These are phyloP conservation scores for Neurospora tetrasperma DNA, from an alignment of 495 filamentous ascomycete species.

Conservation along the genomic window DNA sequence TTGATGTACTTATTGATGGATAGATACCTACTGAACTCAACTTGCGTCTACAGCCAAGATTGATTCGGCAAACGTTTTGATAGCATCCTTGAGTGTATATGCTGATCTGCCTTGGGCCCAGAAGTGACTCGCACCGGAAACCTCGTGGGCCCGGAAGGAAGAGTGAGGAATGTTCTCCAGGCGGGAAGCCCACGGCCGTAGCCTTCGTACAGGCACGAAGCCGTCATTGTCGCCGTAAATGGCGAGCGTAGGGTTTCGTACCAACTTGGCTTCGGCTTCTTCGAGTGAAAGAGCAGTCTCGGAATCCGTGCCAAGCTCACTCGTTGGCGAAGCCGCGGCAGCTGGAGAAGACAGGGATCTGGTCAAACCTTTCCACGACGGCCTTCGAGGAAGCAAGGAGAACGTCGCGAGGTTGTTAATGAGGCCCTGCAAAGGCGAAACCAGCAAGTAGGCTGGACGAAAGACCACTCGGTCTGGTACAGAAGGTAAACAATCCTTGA, in stretches of 20 bases:
- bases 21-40: background rate
- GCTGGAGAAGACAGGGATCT: background rate
- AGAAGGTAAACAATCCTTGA: slow-evolving; percentile 13
- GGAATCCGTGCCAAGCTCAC: background rate
- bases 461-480: slow-evolving; percentile 16
- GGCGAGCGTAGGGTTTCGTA: slow-evolving; percentile 49
- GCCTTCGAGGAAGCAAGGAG: slow-evolving; percentile 27
- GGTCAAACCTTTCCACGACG: slow-evolving; percentile 2
- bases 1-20: background rate
- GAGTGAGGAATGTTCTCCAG: slow-evolving; percentile 32
- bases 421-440: slow-evolving; percentile 68
- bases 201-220: slow-evolving; percentile 60
- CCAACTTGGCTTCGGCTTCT: slow-evolving; percentile 43
- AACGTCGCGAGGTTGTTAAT: slow-evolving; percentile 47
- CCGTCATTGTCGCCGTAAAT: slow-evolving; percentile 72
- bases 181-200: slow-evolving; percentile 58
- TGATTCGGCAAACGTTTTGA: slow-evolving; percentile 14
- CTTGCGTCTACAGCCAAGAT: background rate
- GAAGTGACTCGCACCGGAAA: slow-evolving; percentile 71
- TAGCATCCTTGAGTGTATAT: slow-evolving; percentile 34
- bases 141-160: slow-evolving; percentile 44
- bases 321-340: background rate
- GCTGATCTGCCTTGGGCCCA: slow-evolving; percentile 62
- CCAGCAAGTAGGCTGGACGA: slow-evolving; percentile 57
- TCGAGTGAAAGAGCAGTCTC: background rate